These are phyloP conservation scores for Paecilomyces sp. DNA, from an alignment of 2,329 filamentous ascomycete species.

Conservation along the genomic window DNA sequence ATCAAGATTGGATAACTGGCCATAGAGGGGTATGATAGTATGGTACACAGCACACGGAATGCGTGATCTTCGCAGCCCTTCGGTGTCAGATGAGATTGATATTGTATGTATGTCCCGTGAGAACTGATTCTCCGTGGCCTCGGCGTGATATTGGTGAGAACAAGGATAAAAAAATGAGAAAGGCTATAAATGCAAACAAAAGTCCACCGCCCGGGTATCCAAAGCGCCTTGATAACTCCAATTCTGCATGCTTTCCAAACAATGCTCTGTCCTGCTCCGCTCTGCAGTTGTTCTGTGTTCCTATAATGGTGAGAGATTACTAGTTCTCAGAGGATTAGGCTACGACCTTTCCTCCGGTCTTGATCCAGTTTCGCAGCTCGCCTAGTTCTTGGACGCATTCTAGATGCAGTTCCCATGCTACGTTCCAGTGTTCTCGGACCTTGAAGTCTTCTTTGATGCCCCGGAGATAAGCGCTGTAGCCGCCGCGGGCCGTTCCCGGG, in stretches of 20 bases:
- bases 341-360: slow-evolving; percentile 23
- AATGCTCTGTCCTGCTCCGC: neutral
- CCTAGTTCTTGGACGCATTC: slow-evolving; percentile 36
- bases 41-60: neutral
- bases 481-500: slow-evolving; percentile 27
- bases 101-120: neutral
- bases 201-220: neutral
- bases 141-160: neutral
- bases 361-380: slow-evolving; percentile 30
- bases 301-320: neutral
- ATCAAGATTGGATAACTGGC: neutral
- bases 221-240: neutral
- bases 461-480: slow-evolving; percentile 38
- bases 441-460: slow-evolving; percentile 39
- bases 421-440: slow-evolving; percentile 42
- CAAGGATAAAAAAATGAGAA: neutral
- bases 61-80: neutral
- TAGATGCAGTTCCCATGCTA: slow-evolving; percentile 39
- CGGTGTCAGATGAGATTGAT: too few species aligned
- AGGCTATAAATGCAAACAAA: neutral
- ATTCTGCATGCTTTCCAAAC: neutral
- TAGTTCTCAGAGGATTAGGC: neutral
- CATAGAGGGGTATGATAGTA: neutral
- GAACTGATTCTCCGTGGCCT: neutral
- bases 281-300: neutral